These are phyloP conservation scores for Lachancea kluyveri DNA, from an alignment of 805 yeast genomes.

Conservation along the genomic window DNA sequence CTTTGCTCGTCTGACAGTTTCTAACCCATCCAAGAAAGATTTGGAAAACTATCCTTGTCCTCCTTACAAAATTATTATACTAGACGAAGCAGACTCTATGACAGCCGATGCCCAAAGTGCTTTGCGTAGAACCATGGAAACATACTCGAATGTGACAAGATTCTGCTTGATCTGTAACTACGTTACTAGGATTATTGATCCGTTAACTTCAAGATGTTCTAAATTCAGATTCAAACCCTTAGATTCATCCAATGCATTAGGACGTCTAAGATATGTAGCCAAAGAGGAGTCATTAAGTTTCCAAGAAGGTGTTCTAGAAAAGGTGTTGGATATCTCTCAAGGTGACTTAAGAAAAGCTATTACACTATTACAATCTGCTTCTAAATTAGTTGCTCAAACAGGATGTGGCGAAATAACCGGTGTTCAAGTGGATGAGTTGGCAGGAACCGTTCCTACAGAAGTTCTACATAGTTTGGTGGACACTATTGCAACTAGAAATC, in stretches of 20 bases:
- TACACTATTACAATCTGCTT: slow-evolving; percentile 80
- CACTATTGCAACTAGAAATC: slow-evolving; percentile 31
- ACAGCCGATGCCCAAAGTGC: slow-evolving; percentile 96
- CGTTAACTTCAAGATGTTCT: slow-evolving; percentile 92
- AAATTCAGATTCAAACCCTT: slow-evolving; percentile 85
- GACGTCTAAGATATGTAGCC: slow-evolving; percentile 56
- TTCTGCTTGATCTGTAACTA: slow-evolving; percentile 94
- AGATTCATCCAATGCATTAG: slow-evolving; percentile 63
- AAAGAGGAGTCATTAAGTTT: slow-evolving; percentile 39
- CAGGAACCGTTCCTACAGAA: slow-evolving; percentile 62
- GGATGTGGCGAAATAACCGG: slow-evolving; percentile 36
- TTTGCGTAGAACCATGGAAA: slow-evolving; percentile 88
- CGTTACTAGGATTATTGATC: slow-evolving; percentile 94
- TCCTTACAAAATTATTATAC: slow-evolving; percentile 85
- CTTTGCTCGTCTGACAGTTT: slow-evolving; percentile 79
- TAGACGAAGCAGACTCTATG: slow-evolving; percentile 98
- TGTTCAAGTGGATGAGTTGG: slow-evolving; percentile 55
- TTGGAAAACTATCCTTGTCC: slow-evolving; percentile 84
- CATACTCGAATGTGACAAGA: slow-evolving; percentile 81
- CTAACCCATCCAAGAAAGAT: slow-evolving; percentile 71
- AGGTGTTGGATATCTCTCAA: slow-evolving; percentile 62
- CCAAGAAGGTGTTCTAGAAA: slow-evolving; percentile 48
- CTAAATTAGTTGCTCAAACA: slow-evolving; percentile 39
- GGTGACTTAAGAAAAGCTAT: slow-evolving; percentile 95
- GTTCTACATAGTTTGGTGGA: slow-evolving; percentile 38